These are phyloP conservation scores for Pseudoperonospora humuli DNA, from an alignment of 352 stramenopile species.

Conservation along the genomic window DNA sequence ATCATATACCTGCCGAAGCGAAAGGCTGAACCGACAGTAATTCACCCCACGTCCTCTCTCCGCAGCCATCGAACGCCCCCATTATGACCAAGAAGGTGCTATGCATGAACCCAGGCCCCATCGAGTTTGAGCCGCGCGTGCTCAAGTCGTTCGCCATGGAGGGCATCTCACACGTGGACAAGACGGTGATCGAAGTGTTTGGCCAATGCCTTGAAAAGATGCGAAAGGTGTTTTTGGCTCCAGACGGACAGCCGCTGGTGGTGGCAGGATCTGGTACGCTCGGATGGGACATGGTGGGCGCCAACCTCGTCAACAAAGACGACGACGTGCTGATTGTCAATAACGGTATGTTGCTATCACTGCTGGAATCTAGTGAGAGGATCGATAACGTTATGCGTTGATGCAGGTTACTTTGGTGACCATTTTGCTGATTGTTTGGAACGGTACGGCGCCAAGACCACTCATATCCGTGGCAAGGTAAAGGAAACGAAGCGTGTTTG, in stretches of 20 bases:
- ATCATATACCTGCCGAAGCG: no score
- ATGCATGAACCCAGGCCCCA: constrained; percentile 78
- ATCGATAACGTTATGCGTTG: background rate
- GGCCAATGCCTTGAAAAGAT: constrained; percentile 74
- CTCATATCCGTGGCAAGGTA: constrained; percentile 47
- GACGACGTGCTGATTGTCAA: constrained; percentile 68
- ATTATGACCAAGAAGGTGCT: constrained; percentile 66
- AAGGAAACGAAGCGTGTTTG: background rate
- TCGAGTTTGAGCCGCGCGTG: constrained; percentile 74
- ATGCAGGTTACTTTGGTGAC: constrained; percentile 65
- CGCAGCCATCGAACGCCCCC: no score
- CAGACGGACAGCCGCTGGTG: constrained; percentile 61
- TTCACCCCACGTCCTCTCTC: no score
- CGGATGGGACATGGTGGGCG: constrained; percentile 78
- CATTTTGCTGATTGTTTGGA: constrained; percentile 58
- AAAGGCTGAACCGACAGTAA: no score
- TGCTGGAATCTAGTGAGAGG: background rate
- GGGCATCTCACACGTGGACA: constrained; percentile 76
- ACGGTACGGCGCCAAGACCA: constrained; percentile 57
- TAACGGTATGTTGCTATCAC: constrained; percentile 27
- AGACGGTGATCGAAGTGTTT: constrained; percentile 68
- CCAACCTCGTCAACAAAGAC: constrained; percentile 55
- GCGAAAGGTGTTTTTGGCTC: constrained; percentile 65
- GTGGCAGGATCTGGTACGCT: constrained; percentile 62
- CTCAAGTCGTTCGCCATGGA: constrained; percentile 61